Percentiles rank a stretch among this genome's conserved stretches.
Evolutionary conservation across 768 basidiomycete genomes (phyloP).

Genomic region (Psilocybe cyanescens): DNA sequence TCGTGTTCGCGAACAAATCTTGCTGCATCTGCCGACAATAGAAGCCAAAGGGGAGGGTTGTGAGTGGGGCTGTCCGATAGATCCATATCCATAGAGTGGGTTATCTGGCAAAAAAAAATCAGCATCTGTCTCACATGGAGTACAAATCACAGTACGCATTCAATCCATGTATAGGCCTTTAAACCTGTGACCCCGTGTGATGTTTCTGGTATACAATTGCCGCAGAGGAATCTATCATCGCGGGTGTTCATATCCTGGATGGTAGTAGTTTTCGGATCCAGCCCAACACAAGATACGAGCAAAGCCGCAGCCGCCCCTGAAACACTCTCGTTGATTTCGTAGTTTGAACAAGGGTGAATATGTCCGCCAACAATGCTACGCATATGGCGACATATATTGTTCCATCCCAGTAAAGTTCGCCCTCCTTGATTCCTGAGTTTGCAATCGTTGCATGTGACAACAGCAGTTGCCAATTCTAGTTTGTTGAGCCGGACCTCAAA

Average conservation of each 20-base stretch:
- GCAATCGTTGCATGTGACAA: constrained; percentile 22
- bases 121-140: background rate
- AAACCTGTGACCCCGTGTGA: constrained; percentile 17
- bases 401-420: constrained; percentile 23
- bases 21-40: constrained; percentile 23
- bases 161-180: constrained; percentile 25
- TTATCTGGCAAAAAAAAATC: constrained; percentile 11
- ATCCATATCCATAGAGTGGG: constrained; percentile 16
- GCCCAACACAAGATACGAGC: constrained; percentile 20
- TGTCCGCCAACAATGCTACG: constrained; percentile 4
- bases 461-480: constrained; percentile 24
- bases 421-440: constrained; percentile 11
- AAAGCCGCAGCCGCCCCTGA: constrained; percentile 15
- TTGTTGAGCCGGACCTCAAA: constrained; percentile 12
- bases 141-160: constrained; percentile 21
- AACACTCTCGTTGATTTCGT: constrained; percentile 9
- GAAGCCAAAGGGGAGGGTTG: constrained; percentile 20
- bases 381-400: constrained; percentile 21
- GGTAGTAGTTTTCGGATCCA: constrained; percentile 23
- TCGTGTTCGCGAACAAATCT: constrained; percentile 26
- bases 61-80: constrained; percentile 7
- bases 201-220: constrained; percentile 18
- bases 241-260: constrained; percentile 18
- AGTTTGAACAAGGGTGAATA: constrained; percentile 9
- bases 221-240: constrained; percentile 25